phyloP scores from a whole-genome alignment of 768 basidiomycete genomes.

The Psilocybe sp. region DNA sequence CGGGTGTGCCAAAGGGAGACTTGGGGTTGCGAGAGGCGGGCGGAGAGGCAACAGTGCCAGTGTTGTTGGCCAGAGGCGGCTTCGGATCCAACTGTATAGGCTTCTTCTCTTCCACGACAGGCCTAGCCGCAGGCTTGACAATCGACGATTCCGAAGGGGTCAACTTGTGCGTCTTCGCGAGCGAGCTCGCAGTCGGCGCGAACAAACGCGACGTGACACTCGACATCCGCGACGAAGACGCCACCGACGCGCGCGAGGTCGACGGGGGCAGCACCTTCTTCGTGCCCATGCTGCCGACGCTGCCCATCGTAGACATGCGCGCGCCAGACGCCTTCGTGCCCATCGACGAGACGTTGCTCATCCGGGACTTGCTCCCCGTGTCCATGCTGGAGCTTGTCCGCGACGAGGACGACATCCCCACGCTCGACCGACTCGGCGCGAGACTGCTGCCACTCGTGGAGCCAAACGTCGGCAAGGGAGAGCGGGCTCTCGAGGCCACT shows the following conservation, averaged over 20 bases:
- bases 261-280: slow-evolving; percentile 22
- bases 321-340: slow-evolving; percentile 32
- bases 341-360: slow-evolving; percentile 38
- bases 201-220: slow-evolving; percentile 45
- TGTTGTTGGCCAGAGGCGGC: slow-evolving; percentile 37
- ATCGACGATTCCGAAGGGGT: not conserved
- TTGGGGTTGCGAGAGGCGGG: slow-evolving; percentile 4
- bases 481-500: slow-evolving; percentile 21
- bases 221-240: slow-evolving; percentile 33
- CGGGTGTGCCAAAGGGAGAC: not conserved
- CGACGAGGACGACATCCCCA: not conserved
- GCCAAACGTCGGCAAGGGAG: slow-evolving; percentile 23
- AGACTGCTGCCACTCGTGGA: not conserved
- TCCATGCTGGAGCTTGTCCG: slow-evolving; percentile 13
- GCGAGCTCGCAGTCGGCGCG: slow-evolving; percentile 75
- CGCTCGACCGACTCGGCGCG: too few species aligned
- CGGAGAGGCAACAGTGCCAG: slow-evolving; percentile 11
- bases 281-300: slow-evolving; percentile 32
- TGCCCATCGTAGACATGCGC: slow-evolving; percentile 17
- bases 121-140: slow-evolving; percentile 2
- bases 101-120: slow-evolving; percentile 7
- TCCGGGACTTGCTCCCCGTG: slow-evolving; percentile 15
- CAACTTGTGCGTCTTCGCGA: slow-evolving; percentile 49
- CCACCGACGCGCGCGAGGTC: slow-evolving; percentile 17
- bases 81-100: slow-evolving; percentile 10